phyloP scores from a whole-genome alignment of 306 rosid species.

The Herpetospermum pedunculosum region DNA sequence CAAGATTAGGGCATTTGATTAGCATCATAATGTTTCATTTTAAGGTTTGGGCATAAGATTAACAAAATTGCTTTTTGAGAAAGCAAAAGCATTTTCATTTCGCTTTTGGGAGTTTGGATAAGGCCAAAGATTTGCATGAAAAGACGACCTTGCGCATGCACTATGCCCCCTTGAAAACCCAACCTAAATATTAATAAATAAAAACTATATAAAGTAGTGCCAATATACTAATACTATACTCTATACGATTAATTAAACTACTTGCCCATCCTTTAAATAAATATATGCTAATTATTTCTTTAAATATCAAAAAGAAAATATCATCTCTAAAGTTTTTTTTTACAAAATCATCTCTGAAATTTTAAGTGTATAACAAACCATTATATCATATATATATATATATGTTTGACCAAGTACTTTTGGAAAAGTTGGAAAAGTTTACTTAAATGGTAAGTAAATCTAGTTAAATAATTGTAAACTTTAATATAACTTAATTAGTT shows the following conservation, averaged over 20 bases:
- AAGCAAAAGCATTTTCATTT: not conserved
- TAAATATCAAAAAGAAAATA: no score
- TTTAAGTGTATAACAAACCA: not conserved
- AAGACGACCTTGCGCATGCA: constrained; percentile 8
- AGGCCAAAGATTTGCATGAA: constrained; percentile 11
- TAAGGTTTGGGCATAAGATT: not conserved
- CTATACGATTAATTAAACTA: not conserved
- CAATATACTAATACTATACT: not conserved
- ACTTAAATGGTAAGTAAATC: not conserved
- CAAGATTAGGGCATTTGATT: not conserved
- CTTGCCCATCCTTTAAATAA: not conserved
- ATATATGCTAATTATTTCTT: no score
- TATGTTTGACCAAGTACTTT: not conserved
- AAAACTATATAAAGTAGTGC: not conserved
- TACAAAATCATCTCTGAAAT: no score
- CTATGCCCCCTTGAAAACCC: not conserved
- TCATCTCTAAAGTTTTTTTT: no score
- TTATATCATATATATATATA: no score
- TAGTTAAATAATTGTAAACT: not conserved
- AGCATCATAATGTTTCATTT: not conserved
- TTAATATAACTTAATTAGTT: no score
- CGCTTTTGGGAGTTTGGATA: constrained; percentile 1
- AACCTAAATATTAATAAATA: not conserved
- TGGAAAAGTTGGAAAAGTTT: no score
- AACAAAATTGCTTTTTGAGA: not conserved